phyloP scores from a whole-genome alignment of 2,329 filamentous ascomycete species.

The Dactylella cylindrospora region DNA sequence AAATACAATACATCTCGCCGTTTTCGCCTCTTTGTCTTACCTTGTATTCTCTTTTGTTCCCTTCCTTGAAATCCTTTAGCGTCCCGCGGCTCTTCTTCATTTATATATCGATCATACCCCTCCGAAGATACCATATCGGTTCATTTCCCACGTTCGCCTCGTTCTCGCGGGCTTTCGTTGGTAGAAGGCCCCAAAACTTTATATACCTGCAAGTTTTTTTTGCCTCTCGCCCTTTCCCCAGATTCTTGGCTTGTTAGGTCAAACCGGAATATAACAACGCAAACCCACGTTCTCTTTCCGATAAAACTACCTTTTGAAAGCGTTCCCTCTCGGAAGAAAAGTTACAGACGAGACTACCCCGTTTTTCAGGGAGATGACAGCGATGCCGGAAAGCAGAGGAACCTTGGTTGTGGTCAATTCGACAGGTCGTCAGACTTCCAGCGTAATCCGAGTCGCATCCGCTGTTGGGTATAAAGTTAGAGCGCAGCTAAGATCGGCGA shows the following conservation, averaged over 20 bases:
- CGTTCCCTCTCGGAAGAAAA: too few species aligned
- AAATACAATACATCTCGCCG: conserved; percentile 37
- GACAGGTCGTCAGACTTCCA: conserved; percentile 91
- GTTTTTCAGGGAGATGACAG: too few species aligned
- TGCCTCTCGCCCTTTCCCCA: not conserved
- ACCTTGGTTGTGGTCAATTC: conserved; percentile 94
- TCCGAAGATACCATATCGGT: conserved; percentile 3
- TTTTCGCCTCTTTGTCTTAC: conserved; percentile 7
- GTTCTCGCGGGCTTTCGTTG: conserved; percentile 3
- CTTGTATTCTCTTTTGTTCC: too few species aligned
- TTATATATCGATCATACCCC: not conserved
- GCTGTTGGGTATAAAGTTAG: conserved; percentile 92
- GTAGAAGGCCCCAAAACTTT: conserved; percentile 12
- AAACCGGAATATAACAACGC: conserved; percentile 44
- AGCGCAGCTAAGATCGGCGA: conserved; percentile 70
- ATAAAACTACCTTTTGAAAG: not conserved
- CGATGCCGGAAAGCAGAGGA: conserved; percentile 29
- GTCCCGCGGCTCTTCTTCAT: conserved; percentile 20
- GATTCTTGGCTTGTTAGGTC: conserved; percentile 33
- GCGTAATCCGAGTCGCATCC: conserved; percentile 87
- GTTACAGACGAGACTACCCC: conserved; percentile 3
- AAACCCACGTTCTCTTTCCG: conserved; percentile 9
- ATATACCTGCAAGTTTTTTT: conserved; percentile 19
- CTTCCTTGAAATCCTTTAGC: conserved; percentile 11
- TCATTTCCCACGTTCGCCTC: conserved; percentile 2